These are phyloP conservation scores for Phellopilus nigrolimitatus DNA, from an alignment of 1,284 basidiomycete species.

Conservation along the genomic window DNA sequence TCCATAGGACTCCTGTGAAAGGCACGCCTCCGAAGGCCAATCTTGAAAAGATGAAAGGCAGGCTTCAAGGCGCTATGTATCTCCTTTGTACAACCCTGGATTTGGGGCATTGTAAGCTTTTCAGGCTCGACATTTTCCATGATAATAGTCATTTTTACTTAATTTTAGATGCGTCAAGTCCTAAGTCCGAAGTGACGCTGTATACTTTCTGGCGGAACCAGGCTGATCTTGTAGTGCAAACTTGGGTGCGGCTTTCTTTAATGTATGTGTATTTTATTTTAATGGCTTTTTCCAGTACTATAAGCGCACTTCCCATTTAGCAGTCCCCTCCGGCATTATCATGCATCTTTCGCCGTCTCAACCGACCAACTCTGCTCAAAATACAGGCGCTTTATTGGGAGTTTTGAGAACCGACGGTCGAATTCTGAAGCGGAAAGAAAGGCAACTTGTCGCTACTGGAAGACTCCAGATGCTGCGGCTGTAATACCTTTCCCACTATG, in stretches of 20 bases:
- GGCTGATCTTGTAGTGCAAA: slow-evolving; percentile 18
- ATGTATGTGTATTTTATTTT: too few relatives aligned
- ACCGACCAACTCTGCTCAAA: slow-evolving; percentile 2
- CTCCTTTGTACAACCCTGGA: slow-evolving; percentile 52
- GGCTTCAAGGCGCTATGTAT: slow-evolving; percentile 32
- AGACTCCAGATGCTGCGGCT: slow-evolving; percentile 45
- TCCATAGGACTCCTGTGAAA: slow-evolving; percentile 13
- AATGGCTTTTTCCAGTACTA: slow-evolving; percentile 22
- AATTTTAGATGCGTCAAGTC: slow-evolving; percentile 43
- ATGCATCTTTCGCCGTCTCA: slow-evolving; percentile 9
- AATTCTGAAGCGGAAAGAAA: slow-evolving; percentile 35
- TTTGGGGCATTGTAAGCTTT: slow-evolving; percentile 52
- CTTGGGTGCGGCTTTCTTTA: slow-evolving; percentile 16
- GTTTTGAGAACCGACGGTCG: slow-evolving; percentile 20
- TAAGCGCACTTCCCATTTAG: slow-evolving; percentile 9
- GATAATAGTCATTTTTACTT: slow-evolving; percentile 11
- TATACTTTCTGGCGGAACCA: slow-evolving; percentile 34
- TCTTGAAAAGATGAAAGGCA: slow-evolving; percentile 14
- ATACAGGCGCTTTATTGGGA: slow-evolving; percentile 3
- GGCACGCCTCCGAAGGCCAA: slow-evolving; percentile 14
- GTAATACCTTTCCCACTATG: slow-evolving; percentile 36
- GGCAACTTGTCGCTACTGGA: slow-evolving; percentile 38
- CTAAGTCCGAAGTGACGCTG: slow-evolving; percentile 42
- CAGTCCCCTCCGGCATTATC: slow-evolving; percentile 9
- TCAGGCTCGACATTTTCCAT: slow-evolving; percentile 6